Conservation (phyloP, 139 green algal species). For the Chlamydomonas eustigma region DNA sequence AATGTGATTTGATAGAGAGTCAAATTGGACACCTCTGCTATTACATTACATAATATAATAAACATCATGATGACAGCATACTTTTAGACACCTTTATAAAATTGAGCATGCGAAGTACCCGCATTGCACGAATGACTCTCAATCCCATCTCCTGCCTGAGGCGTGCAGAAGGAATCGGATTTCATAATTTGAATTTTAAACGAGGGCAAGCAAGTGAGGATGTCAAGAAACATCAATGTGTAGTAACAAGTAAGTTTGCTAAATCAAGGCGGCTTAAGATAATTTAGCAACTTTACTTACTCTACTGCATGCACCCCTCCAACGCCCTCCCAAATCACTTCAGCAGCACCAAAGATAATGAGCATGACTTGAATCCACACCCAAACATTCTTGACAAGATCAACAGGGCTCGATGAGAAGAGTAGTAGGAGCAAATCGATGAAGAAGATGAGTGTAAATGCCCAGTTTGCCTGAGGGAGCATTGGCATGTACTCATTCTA, state of each 20-base stretch:
- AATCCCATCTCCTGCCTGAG: slow-evolving; percentile 37
- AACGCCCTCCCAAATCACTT: neutral
- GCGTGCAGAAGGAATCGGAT: neutral
- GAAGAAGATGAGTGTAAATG: neutral
- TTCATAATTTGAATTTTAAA: too few species aligned
- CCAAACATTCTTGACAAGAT: neutral
- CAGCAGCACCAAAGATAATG: neutral
- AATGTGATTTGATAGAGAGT: too few species aligned
- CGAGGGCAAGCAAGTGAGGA: too few species aligned
- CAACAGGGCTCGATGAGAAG: neutral
- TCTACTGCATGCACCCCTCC: neutral
- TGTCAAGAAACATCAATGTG: too few species aligned
- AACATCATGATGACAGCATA: too few species aligned
- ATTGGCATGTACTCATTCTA: too few species aligned
- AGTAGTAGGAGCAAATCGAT: neutral
- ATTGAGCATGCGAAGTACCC: slow-evolving; percentile 63
- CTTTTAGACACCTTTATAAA: slow-evolving; percentile 16
- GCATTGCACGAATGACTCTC: slow-evolving; percentile 55
- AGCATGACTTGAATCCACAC: neutral
- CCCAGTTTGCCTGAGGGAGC: neutral
- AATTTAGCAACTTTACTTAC: neutral
- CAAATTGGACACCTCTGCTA: too few species aligned
- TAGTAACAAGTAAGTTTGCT: too few species aligned
- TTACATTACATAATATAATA: too few species aligned
- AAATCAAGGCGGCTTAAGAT: too few species aligned